These are phyloP conservation scores for Oryza punctata DNA, from an alignment of 176 grass and related monocot species.

Conservation along the genomic window DNA sequence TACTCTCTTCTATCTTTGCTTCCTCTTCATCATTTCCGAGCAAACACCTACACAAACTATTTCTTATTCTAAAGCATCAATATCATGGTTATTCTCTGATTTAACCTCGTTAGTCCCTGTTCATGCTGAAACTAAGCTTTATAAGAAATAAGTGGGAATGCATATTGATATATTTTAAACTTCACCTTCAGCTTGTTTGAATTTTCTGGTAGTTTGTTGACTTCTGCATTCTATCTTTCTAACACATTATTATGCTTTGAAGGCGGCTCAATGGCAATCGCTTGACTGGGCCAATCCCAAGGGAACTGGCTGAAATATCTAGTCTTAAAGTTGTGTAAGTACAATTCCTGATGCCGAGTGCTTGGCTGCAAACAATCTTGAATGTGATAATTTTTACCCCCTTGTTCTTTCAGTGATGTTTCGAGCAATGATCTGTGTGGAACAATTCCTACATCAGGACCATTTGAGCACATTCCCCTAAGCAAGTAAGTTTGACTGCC, in stretches of 20 bases:
- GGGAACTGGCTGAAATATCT: conserved; percentile 73
- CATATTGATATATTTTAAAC: not conserved
- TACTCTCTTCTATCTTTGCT: not conserved
- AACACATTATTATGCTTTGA: conserved; percentile 39
- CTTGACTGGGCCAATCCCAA: conserved; percentile 88
- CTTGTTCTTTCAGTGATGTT: conserved; percentile 75
- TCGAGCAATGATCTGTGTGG: conserved; percentile 88
- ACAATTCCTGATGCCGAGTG: conserved; percentile 12
- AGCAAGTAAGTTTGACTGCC: conserved; percentile 77
- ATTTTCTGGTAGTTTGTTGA: not conserved
- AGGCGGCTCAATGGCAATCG: conserved; percentile 92
- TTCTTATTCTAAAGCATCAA: not conserved
- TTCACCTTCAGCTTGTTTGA: not conserved
- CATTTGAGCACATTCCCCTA: conserved; percentile 91
- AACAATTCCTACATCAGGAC: conserved; percentile 88
- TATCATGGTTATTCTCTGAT: not conserved
- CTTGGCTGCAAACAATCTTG: not conserved
- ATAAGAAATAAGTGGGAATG: not conserved
- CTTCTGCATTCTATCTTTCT: conserved; percentile 10
- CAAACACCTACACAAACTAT: not conserved
- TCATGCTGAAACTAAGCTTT: not conserved
- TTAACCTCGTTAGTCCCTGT: not conserved
- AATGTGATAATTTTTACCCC: conserved; percentile 18
- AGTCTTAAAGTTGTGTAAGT: conserved; percentile 98
- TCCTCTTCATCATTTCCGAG: not conserved